phyloP scores from a whole-genome alignment of 148 eudicot species.

The Mesembryanthemum crystallinum region DNA sequence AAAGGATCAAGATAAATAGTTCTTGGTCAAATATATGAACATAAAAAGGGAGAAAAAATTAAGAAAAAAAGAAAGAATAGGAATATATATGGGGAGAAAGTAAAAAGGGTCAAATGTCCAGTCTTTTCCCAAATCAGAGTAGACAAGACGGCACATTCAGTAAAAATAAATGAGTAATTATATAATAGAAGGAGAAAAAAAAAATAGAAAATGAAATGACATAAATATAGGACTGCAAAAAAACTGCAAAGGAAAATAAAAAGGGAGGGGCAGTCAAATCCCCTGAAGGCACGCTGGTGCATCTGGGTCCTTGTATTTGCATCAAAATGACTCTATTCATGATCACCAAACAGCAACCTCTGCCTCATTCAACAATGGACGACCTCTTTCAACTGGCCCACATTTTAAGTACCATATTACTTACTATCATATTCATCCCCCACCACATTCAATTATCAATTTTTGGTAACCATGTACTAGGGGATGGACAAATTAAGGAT shows the following conservation, averaged over 20 bases:
- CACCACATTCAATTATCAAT: too few relatives aligned
- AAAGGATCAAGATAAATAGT: too few relatives aligned
- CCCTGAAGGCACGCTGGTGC: conserved; percentile 32
- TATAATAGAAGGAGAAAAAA: not conserved
- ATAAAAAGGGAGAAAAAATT: not conserved
- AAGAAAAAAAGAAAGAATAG: not conserved
- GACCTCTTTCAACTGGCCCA: too few relatives aligned
- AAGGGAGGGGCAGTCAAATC: conserved; percentile 25
- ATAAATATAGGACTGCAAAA: conserved; percentile 3
- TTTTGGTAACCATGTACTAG: too few relatives aligned
- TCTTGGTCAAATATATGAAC: not conserved
- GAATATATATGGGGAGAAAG: not conserved
- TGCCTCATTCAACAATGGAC: too few relatives aligned
- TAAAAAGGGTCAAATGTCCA: conserved; percentile 18
- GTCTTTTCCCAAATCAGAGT: conserved; percentile 33
- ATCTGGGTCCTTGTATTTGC: not conserved
- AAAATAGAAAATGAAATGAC: not conserved
- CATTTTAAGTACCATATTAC: too few relatives aligned
- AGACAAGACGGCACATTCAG: conserved; percentile 37
- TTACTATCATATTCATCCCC: too few relatives aligned
- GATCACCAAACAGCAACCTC: too few relatives aligned
- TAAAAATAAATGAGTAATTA: not conserved
- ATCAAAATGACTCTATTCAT: too few relatives aligned
- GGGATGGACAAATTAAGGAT: too few relatives aligned
- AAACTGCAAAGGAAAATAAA: not conserved